These are phyloP conservation scores for Blyttiomyces sp. DNA, from an alignment of 371 early-diverging fungal genomes.

Conservation along the genomic window DNA sequence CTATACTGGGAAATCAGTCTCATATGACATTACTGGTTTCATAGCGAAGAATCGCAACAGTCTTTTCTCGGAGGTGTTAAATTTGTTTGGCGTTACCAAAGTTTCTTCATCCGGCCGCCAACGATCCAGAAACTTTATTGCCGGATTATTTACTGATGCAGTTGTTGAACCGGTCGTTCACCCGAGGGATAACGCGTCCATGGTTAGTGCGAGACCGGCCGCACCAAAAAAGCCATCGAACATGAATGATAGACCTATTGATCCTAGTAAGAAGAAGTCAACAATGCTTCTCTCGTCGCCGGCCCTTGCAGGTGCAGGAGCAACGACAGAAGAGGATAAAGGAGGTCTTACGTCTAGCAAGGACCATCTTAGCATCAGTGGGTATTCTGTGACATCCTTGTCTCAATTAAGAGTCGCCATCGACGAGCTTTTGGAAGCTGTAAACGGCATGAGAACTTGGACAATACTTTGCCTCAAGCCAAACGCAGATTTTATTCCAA, in stretches of 20 bases:
- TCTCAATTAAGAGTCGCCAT: constrained; percentile 11
- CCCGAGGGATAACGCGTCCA: constrained; percentile 35
- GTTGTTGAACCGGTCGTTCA: constrained; percentile 23
- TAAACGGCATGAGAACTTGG: constrained; percentile 26
- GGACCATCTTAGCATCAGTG: neutral
- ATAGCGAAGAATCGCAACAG: constrained; percentile 67
- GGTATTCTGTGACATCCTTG: constrained; percentile 1
- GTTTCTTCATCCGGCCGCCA: constrained; percentile 18
- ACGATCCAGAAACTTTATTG: constrained; percentile 25
- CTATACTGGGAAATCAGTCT: constrained; percentile 45
- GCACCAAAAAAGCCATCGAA: constrained; percentile 16
- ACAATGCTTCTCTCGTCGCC: constrained; percentile 16
- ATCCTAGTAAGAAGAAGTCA: constrained; percentile 2
- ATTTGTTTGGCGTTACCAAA: constrained; percentile 26
- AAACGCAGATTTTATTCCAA: constrained; percentile 41
- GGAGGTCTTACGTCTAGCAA: too few relatives aligned
- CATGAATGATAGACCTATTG: constrained; percentile 3
- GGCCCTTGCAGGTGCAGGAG: neutral
- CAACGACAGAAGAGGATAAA: neutral
- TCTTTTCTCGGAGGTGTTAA: constrained; percentile 69
- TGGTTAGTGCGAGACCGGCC: constrained; percentile 24
- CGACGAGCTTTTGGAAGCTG: constrained; percentile 21
- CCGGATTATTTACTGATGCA: constrained; percentile 25
- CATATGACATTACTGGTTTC: constrained; percentile 72
- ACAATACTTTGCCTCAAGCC: constrained; percentile 58